These are phyloP conservation scores for Penicillium tannophilum DNA, from an alignment of 495 filamentous ascomycete genomes.

Conservation along the genomic window DNA sequence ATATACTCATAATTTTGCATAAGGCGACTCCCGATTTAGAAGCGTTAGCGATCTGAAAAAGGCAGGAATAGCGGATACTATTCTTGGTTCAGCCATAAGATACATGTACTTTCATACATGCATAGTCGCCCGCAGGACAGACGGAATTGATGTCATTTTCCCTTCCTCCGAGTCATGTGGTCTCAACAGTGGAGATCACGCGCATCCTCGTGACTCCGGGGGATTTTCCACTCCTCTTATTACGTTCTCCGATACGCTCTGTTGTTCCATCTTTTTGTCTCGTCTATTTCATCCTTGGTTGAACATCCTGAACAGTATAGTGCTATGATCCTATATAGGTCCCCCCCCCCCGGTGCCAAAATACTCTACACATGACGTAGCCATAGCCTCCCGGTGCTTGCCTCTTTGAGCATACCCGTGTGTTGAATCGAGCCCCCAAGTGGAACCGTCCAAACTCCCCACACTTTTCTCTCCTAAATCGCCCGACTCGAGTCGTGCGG, in stretches of 20 bases:
- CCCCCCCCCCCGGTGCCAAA: conserved; percentile 7
- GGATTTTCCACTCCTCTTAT: background rate
- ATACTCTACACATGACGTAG: conserved; percentile 8
- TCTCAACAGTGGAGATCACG: conserved; percentile 8
- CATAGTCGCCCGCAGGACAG: background rate
- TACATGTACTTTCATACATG: background rate
- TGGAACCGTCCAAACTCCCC: conserved; percentile 13
- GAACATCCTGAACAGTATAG: background rate
- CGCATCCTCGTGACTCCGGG: conserved; percentile 7
- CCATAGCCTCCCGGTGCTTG: conserved; percentile 6
- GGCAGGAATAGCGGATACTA: background rate
- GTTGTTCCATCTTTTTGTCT: background rate
- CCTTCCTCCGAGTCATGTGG: conserved; percentile 4
- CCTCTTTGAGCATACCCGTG: background rate
- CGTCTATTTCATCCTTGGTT: background rate
- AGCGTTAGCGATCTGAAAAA: background rate
- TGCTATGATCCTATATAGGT: background rate
- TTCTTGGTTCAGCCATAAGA: background rate
- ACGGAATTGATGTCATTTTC: conserved; percentile 8
- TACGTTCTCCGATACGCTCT: background rate
- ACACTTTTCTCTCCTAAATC: conserved; percentile 27
- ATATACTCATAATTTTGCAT: background rate
- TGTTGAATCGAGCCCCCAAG: conserved; percentile 7
- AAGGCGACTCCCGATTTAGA: background rate
- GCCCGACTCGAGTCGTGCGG: conserved; percentile 20